Percentiles rank a stretch among this genome's conserved stretches.
These are phyloP conservation scores for Exidia glandulosa DNA, from an alignment of 768 basidiomycete species.

Conservation along the genomic window DNA sequence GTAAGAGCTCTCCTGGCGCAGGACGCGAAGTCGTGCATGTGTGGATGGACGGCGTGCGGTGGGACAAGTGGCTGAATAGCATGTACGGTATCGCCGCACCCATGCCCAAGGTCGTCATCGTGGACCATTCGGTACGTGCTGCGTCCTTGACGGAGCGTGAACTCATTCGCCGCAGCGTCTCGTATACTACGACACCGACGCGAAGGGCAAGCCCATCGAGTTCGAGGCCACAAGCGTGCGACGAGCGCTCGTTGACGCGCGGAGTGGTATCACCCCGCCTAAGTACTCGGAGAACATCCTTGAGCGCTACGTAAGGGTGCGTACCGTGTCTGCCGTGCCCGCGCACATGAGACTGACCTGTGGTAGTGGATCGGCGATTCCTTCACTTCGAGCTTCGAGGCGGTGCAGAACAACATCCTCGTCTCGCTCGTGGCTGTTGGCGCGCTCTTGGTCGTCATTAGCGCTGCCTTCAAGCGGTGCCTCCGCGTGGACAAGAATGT, in stretches of 20 bases:
- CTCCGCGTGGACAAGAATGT: background rate
- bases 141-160: background rate
- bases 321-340: no score
- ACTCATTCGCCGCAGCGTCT: slow-evolving; percentile 35
- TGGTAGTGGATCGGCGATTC: background rate
- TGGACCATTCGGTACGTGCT: slow-evolving; percentile 61
- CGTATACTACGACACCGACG: slow-evolving; percentile 70
- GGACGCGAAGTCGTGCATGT: slow-evolving; percentile 62
- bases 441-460: background rate
- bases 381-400: background rate
- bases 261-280: slow-evolving; percentile 34
- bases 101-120: slow-evolving; percentile 44
- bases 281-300: slow-evolving; percentile 62
- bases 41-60: slow-evolving; percentile 80
- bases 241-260: slow-evolving; percentile 57
- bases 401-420: background rate
- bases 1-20: slow-evolving; percentile 23
- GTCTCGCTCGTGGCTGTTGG: background rate
- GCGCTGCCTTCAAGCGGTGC: background rate
- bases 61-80: slow-evolving; percentile 83
- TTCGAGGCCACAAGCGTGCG: slow-evolving; percentile 51
- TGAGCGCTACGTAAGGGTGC: slow-evolving; percentile 35
- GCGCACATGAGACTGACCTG: no score
- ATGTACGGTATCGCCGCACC: slow-evolving; percentile 63
- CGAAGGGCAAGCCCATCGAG: slow-evolving; percentile 39